Percentiles rank a stretch among this genome's conserved stretches.
Conservation (phyloP, 78 protist species). For the Guillardia theta region DNA sequence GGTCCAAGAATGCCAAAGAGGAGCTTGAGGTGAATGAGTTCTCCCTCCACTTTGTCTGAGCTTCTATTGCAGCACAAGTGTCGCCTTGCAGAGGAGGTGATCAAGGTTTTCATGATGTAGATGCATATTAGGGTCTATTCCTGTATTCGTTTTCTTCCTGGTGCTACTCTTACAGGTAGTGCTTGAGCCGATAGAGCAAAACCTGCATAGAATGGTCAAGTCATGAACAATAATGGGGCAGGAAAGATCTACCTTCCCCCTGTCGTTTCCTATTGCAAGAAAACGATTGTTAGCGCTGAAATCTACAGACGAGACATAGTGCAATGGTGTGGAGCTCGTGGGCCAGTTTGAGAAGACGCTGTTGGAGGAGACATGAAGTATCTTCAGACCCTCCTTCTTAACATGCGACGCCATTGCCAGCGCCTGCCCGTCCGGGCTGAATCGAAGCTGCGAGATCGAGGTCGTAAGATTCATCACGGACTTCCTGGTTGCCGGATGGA, state of each 20-base stretch:
- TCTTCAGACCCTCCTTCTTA: slow-evolving; percentile 21
- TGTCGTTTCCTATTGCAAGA: slow-evolving; percentile 51
- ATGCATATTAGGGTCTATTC: too few species aligned
- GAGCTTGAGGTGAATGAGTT: too few species aligned
- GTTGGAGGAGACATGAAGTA: slow-evolving; percentile 29
- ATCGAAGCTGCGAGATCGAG: not conserved
- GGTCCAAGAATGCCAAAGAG: too few species aligned
- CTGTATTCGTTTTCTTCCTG: too few species aligned
- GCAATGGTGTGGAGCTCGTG: slow-evolving; percentile 50
- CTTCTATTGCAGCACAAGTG: too few species aligned
- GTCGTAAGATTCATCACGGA: slow-evolving; percentile 56
- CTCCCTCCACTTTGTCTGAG: too few species aligned
- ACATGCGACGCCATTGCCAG: not conserved
- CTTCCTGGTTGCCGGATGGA: not conserved
- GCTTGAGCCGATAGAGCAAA: too few species aligned
- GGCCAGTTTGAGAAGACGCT: slow-evolving; percentile 70
- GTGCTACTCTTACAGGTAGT: too few species aligned
- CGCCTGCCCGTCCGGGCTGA: slow-evolving; percentile 34
- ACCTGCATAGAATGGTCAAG: too few species aligned
- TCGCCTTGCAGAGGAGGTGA: too few species aligned
- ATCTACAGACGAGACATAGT: not conserved
- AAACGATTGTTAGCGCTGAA: slow-evolving; percentile 41
- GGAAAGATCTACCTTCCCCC: slow-evolving; percentile 59
- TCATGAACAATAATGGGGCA: too few species aligned
- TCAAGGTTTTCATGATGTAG: too few species aligned